Evolutionary conservation across 2,329 filamentous ascomycete species (phyloP).

Genomic region (Lasiodiplodia theobromae): DNA sequence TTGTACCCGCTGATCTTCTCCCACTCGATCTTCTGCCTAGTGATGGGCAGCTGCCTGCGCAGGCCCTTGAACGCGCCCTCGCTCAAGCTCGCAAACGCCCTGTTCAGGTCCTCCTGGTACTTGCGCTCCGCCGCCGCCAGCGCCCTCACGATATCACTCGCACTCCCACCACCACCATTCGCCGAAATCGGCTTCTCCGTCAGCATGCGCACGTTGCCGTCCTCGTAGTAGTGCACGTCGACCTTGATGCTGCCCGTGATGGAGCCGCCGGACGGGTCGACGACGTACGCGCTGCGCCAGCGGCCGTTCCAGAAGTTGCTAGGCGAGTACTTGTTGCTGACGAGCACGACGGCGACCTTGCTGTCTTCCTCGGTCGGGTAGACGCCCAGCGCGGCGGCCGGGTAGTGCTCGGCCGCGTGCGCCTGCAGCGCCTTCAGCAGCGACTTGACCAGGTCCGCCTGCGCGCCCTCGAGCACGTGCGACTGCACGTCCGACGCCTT

Average conservation of each 20-base stretch:
- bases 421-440: conserved; percentile 77
- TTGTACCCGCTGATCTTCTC: conserved; percentile 94
- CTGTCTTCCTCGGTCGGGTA: conserved; percentile 79
- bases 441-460: conserved; percentile 83
- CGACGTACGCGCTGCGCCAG: conserved; percentile 89
- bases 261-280: conserved; percentile 67
- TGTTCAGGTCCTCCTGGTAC: conserved; percentile 96
- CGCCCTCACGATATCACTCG: conserved; percentile 75
- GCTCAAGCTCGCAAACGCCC: conserved; percentile 84
- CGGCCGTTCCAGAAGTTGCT: conserved; percentile 99
- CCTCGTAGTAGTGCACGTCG: conserved; percentile 99
- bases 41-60: conserved; percentile 91
- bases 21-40: conserved; percentile 99
- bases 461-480: conserved; percentile 76
- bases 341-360: conserved; percentile 80
- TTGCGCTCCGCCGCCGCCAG: conserved; percentile 84
- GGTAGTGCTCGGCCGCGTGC: conserved; percentile 89
- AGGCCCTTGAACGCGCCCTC: conserved; percentile 96
- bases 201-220: conserved; percentile 92
- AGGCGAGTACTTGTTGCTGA: conserved; percentile 96
- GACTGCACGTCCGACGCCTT: conserved; percentile 85
- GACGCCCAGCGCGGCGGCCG: conserved; percentile 79
- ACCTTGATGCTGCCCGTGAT: conserved; percentile 86
- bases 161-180: conserved; percentile 65
- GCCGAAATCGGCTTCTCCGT: conserved; percentile 77